phyloP scores from a whole-genome alignment of 768 basidiomycete genomes.

The Auriscalpium vulgare region DNA sequence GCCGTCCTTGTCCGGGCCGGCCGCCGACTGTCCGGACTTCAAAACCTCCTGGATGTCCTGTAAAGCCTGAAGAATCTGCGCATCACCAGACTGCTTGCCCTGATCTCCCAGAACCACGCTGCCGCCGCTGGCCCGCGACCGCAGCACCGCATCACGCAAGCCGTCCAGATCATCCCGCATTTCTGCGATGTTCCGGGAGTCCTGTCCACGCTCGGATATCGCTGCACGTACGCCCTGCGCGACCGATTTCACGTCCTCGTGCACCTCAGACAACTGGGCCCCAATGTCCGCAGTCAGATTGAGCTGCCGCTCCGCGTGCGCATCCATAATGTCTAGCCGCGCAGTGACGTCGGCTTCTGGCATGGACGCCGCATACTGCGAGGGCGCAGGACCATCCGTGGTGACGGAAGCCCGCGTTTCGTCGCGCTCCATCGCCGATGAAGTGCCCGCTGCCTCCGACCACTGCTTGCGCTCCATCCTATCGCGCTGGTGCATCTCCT shows the following conservation, averaged over 20 bases:
- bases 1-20: constrained; percentile 17
- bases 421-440: constrained; percentile 1
- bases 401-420: constrained; percentile 1
- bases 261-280: constrained; percentile 4
- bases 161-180: constrained; percentile 3
- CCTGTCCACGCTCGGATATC: constrained; percentile 6
- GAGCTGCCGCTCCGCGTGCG: constrained; percentile 13
- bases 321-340: constrained; percentile 10
- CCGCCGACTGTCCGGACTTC: constrained; percentile 29
- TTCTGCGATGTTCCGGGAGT: constrained; percentile 12
- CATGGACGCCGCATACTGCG: constrained; percentile 3
- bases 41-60: constrained; percentile 33
- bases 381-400: constrained; percentile 1
- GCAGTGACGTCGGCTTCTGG: constrained; percentile 1
- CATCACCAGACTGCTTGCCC: too few relatives aligned
- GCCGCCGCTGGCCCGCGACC: background rate
- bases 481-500: constrained; percentile 10
- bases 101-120: background rate
- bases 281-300: constrained; percentile 8
- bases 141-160: background rate
- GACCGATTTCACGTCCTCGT: constrained; percentile 5
- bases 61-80: background rate
- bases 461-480: background rate
- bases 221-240: constrained; percentile 4
- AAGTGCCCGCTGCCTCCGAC: background rate